Percentiles rank a stretch among this genome's conserved stretches.
These are phyloP conservation scores for Neurospora tetraspora DNA, from an alignment of 495 filamentous ascomycete species.

Conservation along the genomic window DNA sequence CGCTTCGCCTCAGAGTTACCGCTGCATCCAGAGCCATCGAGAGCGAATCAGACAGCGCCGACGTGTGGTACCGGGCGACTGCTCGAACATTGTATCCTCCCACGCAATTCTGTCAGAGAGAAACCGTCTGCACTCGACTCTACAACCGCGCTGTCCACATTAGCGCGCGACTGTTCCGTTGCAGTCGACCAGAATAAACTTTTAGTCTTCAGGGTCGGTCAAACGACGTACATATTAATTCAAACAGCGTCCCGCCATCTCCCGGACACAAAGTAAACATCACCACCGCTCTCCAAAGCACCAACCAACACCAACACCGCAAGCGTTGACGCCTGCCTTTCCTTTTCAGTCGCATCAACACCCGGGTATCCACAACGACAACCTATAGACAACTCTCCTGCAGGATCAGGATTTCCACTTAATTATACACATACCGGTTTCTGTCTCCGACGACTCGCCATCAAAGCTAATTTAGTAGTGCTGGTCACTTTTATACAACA, in stretches of 20 bases:
- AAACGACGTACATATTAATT: background rate
- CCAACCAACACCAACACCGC: background rate
- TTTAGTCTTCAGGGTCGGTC: background rate
- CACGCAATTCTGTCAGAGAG: background rate
- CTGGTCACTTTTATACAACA: background rate
- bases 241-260: background rate
- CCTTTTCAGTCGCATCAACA: background rate
- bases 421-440: background rate
- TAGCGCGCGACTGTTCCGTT: background rate
- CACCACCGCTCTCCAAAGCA: background rate
- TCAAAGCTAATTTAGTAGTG: background rate
- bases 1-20: constrained; percentile 24
- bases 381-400: constrained; percentile 3
- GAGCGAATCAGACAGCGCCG: constrained; percentile 23
- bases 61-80: constrained; percentile 27
- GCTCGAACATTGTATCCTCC: constrained; percentile 18
- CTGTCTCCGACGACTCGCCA: background rate
- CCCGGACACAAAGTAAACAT: background rate
- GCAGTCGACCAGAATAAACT: background rate
- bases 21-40: constrained; percentile 20
- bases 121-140: constrained; percentile 1
- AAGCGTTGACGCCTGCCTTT: background rate
- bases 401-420: constrained; percentile 9
- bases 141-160: constrained; percentile 1
- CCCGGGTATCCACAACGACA: background rate